phyloP scores from a whole-genome alignment of 495 filamentous ascomycete species.

The Delitschia confertaspora region DNA sequence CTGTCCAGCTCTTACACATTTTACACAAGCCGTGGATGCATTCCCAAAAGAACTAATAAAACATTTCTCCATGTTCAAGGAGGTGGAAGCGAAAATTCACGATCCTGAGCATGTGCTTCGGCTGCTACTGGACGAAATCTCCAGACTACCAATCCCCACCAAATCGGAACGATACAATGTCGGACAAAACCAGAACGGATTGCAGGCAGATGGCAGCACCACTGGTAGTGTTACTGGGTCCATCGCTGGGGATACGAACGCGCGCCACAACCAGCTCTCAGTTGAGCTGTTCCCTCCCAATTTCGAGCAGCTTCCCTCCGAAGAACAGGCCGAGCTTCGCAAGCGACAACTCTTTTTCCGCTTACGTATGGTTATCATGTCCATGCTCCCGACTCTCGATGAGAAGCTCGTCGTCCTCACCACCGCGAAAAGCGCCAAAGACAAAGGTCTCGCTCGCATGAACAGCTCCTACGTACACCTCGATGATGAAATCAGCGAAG shows the following conservation, averaged over 20 bases:
- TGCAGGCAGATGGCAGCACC: constrained; percentile 21
- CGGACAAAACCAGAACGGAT: constrained; percentile 12
- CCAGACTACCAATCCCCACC: constrained; percentile 34
- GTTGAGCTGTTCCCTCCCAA: constrained; percentile 37
- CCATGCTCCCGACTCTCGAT: constrained; percentile 77
- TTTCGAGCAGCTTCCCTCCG: constrained; percentile 11
- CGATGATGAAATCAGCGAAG: constrained; percentile 82
- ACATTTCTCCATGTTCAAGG: constrained; percentile 89
- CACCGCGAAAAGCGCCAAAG: constrained; percentile 77
- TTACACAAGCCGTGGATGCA: constrained; percentile 84
- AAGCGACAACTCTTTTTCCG: constrained; percentile 58
- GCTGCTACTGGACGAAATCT: constrained; percentile 56
- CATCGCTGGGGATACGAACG: constrained; percentile 22
- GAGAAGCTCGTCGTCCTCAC: constrained; percentile 95
- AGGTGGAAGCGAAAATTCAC: constrained; percentile 92
- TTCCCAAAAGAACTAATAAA: constrained; percentile 89
- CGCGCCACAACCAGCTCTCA: constrained; percentile 35
- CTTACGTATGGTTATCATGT: constrained; percentile 35
- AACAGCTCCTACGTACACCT: constrained; percentile 75
- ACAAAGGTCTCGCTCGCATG: constrained; percentile 75
- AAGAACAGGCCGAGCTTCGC: constrained; percentile 41
- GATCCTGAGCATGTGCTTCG: constrained; percentile 62
- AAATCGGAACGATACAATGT: constrained; percentile 32
- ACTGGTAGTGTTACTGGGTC: constrained; percentile 25
- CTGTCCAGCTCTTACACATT: constrained; percentile 89